A percentile compares a stretch with the other conserved stretches of the same genome.
Evolutionary conservation across 805 yeast species (phyloP).

Genomic region (Yarrowia alimentaria): DNA sequence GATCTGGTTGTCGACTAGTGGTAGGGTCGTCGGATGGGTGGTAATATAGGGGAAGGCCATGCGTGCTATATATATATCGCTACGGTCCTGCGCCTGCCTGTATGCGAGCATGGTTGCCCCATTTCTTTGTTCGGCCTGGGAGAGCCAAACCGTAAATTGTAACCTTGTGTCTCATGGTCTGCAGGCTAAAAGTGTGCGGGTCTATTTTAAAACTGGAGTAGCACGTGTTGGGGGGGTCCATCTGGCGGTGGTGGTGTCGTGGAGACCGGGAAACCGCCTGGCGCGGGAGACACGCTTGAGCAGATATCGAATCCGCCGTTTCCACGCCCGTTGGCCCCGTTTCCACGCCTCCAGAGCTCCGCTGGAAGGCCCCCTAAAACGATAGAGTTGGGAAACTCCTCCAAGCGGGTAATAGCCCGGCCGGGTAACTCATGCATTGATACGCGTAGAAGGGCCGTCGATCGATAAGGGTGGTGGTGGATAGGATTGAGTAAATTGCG

Average conservation of each 20-base stretch:
- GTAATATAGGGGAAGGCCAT: neutral
- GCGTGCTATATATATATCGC: slow-evolving; percentile 20
- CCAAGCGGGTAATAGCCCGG: slow-evolving; percentile 4
- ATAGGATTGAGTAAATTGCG: slow-evolving; percentile 1
- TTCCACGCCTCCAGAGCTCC: neutral
- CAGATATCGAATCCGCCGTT: no score
- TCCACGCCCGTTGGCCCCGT: no score
- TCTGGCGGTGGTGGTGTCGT: slow-evolving; percentile 3
- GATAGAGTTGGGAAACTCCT: no score
- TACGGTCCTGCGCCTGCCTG: slow-evolving; percentile 25
- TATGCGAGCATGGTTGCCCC: slow-evolving; percentile 25
- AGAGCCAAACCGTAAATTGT: slow-evolving; percentile 10
- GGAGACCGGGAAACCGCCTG: no score
- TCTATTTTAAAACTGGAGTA: slow-evolving; percentile 25
- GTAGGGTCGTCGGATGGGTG: no score
- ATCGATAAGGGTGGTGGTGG: slow-evolving; percentile 5
- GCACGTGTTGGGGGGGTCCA: slow-evolving; percentile 22
- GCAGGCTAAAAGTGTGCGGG: slow-evolving; percentile 1
- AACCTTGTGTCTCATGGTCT: neutral
- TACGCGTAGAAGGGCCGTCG: slow-evolving; percentile 23
- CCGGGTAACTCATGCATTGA: slow-evolving; percentile 26
- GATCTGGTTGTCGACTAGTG: slow-evolving; percentile 4
- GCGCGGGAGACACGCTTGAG: no score
- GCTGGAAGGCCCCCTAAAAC: neutral
- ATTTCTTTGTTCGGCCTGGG: slow-evolving; percentile 25